Base-by-base conservation (phyloP, 768 basidiomycete genomes). In the Mycena maculata region DNA sequence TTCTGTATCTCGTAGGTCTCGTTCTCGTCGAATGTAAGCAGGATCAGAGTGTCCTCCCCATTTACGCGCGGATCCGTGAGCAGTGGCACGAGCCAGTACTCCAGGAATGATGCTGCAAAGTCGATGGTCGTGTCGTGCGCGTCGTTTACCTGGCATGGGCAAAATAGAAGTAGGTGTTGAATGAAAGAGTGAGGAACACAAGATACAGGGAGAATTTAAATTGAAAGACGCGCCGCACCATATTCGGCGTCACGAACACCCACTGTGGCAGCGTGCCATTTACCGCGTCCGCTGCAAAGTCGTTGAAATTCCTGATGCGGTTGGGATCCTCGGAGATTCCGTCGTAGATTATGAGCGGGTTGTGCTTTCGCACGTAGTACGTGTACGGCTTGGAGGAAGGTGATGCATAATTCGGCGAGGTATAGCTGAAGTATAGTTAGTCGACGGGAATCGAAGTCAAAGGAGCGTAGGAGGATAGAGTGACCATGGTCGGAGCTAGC, bases 11-110 rank as follows among this genome's bases (percentile, higher is more conserved):
- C 69, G 53, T 78, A 75, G 0, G 73, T 75, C 33, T 76, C 81
- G 33, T 78, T 87, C 76, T 91, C 90, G 61, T 91, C 90, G 55
- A 90, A 91, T 0, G 88, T 90, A 54, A 91, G 70, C 18, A 89
- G 70, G 70, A 91, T 86, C 60, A 91, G 78, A 0, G 90, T 90
- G 22, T 74, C 77, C 54, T 82, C 75, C 62, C 77, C 81, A 74
- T 91, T 90, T 77, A 91, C 90, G 56, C 78, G 76, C 6, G 76
- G 50, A 74, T 90, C 78, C 2, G 77, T 59, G 36, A 91, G 82
- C 18, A 89, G 72, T 1, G 88, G 86, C 16, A 80, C 28, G 33
- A 91, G 77, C 82, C 85, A 90, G 71, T 76, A 86, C 25, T 72
- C 65, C 30, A 88, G 69, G 85, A 85, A 91, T 4, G 72, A 65